phyloP scores from a whole-genome alignment of 1,284 basidiomycete genomes.

The Fomitiporia mediterranea region DNA sequence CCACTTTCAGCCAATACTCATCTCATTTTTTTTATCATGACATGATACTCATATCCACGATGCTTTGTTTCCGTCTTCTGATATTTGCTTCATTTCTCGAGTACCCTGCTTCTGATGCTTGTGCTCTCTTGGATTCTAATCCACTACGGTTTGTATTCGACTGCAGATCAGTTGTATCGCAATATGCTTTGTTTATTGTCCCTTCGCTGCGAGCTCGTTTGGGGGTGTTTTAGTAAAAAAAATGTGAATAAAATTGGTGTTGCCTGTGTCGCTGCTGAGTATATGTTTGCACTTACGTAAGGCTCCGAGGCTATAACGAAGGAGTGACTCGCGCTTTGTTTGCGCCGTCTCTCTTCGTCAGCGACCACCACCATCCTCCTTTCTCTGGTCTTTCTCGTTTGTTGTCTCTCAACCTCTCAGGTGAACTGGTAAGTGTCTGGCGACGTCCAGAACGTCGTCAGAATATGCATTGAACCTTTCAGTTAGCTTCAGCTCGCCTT shows the following conservation, averaged over 20 bases:
- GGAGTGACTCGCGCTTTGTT: neutral
- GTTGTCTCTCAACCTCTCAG: neutral
- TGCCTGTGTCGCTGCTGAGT: neutral
- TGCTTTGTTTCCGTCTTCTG: conserved; percentile 5
- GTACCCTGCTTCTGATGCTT: neutral
- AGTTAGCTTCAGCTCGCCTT: conserved; percentile 1
- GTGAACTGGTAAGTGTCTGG: conserved; percentile 2
- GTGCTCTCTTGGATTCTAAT: neutral
- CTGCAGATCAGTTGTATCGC: conserved; percentile 3
- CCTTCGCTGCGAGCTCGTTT: too few relatives aligned
- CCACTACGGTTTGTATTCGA: neutral
- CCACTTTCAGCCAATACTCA: conserved; percentile 18
- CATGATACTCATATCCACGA: conserved; percentile 1
- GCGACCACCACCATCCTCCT: conserved; percentile 5
- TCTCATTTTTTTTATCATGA: neutral
- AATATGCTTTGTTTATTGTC: neutral
- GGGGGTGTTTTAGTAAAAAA: too few relatives aligned
- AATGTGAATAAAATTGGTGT: neutral
- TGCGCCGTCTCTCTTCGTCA: conserved; percentile 5
- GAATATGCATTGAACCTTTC: conserved; percentile 6
- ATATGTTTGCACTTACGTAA: neutral
- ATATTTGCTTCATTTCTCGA: neutral
- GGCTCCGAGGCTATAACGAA: neutral
- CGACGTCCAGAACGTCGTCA: conserved; percentile 11
- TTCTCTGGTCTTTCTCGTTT: neutral